Percentiles rank a stretch among this genome's conserved stretches.
Evolutionary conservation across 805 yeast genomes (phyloP).

Genomic region (Wickerhamiella dianesei): DNA sequence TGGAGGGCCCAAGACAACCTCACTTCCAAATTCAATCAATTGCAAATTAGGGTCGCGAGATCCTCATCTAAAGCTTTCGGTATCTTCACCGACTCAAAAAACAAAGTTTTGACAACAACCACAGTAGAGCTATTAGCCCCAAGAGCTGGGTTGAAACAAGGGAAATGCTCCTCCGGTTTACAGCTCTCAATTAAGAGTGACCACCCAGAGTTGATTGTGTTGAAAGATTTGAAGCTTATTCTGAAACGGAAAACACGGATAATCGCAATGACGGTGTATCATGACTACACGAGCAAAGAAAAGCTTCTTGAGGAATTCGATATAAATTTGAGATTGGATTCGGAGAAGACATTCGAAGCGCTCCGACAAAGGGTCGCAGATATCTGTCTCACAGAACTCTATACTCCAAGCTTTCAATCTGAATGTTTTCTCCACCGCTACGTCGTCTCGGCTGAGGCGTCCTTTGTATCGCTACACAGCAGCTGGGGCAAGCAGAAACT

Average conservation of each 20-base stretch:
- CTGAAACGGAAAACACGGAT: background rate
- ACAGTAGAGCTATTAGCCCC: background rate
- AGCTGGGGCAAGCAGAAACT: background rate
- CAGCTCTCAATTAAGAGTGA: background rate
- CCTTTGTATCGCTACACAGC: background rate
- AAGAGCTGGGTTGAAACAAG: background rate
- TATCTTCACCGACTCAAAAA: background rate
- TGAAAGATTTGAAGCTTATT: background rate
- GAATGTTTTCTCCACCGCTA: background rate
- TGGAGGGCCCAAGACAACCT: background rate
- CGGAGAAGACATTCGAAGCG: background rate
- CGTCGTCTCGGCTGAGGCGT: background rate
- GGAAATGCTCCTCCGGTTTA: background rate
- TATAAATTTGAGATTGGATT: background rate
- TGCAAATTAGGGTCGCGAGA: background rate
- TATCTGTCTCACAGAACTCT: background rate
- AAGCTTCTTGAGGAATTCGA: background rate
- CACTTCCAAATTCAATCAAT: background rate
- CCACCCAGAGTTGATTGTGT: background rate
- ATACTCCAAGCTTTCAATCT: background rate
- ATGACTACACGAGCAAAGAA: background rate
- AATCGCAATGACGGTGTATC: background rate
- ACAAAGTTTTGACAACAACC: background rate
- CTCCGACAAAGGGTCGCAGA: background rate
- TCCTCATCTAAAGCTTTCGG: background rate